Evolutionary conservation across 768 basidiomycete species (phyloP).

Genomic region (Pulveroboletus sp.): DNA sequence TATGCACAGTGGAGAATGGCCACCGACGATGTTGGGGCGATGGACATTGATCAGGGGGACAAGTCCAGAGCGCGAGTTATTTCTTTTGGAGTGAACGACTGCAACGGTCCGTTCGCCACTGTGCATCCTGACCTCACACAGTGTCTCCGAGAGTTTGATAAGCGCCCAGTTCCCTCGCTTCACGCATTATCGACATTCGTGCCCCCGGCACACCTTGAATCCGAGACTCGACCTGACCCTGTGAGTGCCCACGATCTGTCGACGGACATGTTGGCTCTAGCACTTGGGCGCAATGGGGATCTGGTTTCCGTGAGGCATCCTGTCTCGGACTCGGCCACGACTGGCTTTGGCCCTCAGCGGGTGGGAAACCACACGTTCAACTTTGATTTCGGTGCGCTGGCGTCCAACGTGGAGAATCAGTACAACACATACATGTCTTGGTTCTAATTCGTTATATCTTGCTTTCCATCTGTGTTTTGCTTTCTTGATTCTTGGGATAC

Average conservation of each 20-base stretch:
- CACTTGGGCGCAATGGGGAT: conserved; percentile 29
- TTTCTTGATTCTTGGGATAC: conserved; percentile 23
- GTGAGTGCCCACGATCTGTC: conserved; percentile 27
- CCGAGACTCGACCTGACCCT: conserved; percentile 18
- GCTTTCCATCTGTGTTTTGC: neutral
- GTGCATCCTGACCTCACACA: conserved; percentile 24
- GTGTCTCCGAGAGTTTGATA: conserved; percentile 26
- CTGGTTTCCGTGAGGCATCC: conserved; percentile 17
- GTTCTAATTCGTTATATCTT: conserved; percentile 41
- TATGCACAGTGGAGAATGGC: conserved; percentile 40
- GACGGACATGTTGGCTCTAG: conserved; percentile 32
- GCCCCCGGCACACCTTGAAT: conserved; percentile 15
- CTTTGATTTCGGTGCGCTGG: conserved; percentile 59
- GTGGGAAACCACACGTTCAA: conserved; percentile 55
- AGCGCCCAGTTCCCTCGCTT: conserved; percentile 14
- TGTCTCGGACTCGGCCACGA: conserved; percentile 16
- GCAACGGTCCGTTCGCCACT: conserved; percentile 16
- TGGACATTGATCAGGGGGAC: conserved; percentile 26
- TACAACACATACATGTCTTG: conserved; percentile 61
- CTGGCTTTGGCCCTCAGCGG: conserved; percentile 32
- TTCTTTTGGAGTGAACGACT: conserved; percentile 1
- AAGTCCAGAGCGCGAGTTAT: neutral
- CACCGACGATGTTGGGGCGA: conserved; percentile 13
- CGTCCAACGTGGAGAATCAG: conserved; percentile 51
- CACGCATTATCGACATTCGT: conserved; percentile 25